Evolutionary conservation across 192 early-diverging fungal genomes (phyloP).

Genomic region (Cetraspora pellucida): DNA sequence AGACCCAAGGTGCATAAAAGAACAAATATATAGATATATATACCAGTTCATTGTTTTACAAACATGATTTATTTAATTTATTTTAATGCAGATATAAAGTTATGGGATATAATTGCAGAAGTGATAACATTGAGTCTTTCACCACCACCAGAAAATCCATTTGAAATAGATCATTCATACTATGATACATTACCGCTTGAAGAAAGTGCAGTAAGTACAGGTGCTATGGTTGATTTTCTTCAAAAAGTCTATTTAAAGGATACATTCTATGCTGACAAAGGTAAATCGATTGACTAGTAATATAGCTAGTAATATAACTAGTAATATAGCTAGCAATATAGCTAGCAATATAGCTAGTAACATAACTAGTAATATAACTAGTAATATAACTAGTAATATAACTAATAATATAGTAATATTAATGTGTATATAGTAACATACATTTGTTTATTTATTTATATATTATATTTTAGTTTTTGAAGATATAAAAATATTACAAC

Average conservation of each 20-base stretch:
- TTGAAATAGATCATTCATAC: constrained; percentile 62
- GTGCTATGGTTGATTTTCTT: constrained; percentile 70
- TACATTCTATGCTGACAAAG: constrained; percentile 43
- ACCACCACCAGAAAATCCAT: constrained; percentile 66
- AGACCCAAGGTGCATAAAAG: constrained; percentile 45
- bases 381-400: neutral
- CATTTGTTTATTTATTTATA: neutral
- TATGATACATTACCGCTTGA: constrained; percentile 65
- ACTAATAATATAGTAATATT: neutral
- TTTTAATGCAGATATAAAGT: constrained; percentile 50
- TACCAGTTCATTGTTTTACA: neutral
- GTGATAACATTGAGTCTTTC: constrained; percentile 59
- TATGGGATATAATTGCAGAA: constrained; percentile 72
- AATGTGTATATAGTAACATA: neutral
- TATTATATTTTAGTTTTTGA: constrained; percentile 37
- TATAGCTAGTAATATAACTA: neutral
- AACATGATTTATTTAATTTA: neutral
- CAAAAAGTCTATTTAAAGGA: constrained; percentile 59
- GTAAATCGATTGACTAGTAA: constrained; percentile 31
- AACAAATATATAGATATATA: neutral
- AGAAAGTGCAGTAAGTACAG: constrained; percentile 64
- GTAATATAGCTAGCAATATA: neutral
- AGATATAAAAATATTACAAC: constrained; percentile 45
- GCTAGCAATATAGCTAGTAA: neutral
- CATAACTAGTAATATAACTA: neutral